Conservation (phyloP, 2,329 filamentous ascomycete genomes). For the Ophiostoma perfectum region DNA sequence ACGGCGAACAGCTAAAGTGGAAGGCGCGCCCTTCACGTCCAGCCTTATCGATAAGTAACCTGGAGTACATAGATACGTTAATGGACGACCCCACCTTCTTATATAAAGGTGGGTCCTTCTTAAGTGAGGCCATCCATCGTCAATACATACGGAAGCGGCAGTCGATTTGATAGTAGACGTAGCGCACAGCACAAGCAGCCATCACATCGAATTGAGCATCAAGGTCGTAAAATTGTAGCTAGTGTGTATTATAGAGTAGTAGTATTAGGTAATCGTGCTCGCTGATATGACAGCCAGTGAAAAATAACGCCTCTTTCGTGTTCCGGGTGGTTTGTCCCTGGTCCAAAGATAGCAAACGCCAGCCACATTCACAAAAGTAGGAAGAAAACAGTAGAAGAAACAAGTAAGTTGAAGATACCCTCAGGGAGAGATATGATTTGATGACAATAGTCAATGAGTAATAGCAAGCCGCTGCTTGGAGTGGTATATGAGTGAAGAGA, state of each 20-base stretch:
- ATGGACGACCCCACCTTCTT: background rate
- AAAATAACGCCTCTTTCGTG: too few species aligned
- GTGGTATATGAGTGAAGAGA: conserved; percentile 5
- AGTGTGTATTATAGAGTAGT: too few species aligned
- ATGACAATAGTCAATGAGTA: background rate
- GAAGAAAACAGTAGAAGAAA: background rate
- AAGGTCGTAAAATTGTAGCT: too few species aligned
- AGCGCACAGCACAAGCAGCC: background rate
- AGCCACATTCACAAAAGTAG: background rate
- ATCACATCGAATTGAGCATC: background rate
- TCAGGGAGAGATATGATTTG: background rate
- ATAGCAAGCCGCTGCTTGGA: background rate
- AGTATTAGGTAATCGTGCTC: background rate
- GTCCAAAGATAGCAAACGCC: background rate
- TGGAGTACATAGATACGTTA: background rate
- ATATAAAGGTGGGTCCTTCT: background rate
- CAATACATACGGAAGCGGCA: conserved; percentile 3
- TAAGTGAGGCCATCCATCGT: background rate
- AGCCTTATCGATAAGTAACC: background rate
- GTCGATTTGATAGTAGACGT: background rate
- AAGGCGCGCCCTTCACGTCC: background rate
- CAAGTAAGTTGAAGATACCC: too few species aligned
- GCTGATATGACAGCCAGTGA: background rate
- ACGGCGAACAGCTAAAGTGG: background rate
- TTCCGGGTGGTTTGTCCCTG: background rate